These are phyloP conservation scores for Cytospora leucostoma DNA, from an alignment of 2,329 filamentous ascomycete genomes.

Conservation along the genomic window DNA sequence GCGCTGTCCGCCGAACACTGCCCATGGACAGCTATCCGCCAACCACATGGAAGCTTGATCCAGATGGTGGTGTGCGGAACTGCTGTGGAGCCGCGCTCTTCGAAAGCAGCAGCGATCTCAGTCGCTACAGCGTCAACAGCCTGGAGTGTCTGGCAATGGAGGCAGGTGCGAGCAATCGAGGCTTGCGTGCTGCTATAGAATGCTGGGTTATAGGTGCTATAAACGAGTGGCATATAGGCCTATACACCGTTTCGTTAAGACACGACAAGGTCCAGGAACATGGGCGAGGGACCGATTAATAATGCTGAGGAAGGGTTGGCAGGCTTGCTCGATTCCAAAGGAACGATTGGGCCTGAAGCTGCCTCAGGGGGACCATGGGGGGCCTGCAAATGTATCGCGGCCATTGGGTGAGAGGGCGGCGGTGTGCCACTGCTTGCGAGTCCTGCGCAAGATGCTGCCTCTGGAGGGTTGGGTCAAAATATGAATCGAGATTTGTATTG, in stretches of 20 bases:
- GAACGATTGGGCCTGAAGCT: neutral
- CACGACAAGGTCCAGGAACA: constrained; percentile 6
- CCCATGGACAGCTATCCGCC: constrained; percentile 6
- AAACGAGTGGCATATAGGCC: constrained; percentile 14
- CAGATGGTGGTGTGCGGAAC: constrained; percentile 8
- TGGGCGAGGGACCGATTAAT: constrained; percentile 8
- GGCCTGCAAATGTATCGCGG: neutral
- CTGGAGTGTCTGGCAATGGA: constrained; percentile 15
- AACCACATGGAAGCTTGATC: constrained; percentile 18
- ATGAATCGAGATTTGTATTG: neutral
- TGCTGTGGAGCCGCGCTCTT: constrained; percentile 20
- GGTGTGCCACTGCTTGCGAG: constrained; percentile 14
- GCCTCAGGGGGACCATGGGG: constrained; percentile 1
- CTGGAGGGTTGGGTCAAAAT: constrained; percentile 5
- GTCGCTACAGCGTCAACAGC: constrained; percentile 14
- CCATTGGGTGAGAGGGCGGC: constrained; percentile 5
- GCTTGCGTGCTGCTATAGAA: constrained; percentile 21
- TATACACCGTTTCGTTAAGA: constrained; percentile 18
- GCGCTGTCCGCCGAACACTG: constrained; percentile 8
- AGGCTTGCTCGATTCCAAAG: neutral
- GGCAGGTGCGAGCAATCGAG: constrained; percentile 14
- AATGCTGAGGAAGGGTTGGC: neutral
- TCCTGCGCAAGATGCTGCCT: constrained; percentile 6
- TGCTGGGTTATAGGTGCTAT: constrained; percentile 20
- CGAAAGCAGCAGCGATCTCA: constrained; percentile 8